phyloP scores from a whole-genome alignment of 495 filamentous ascomycete genomes.

The Jackrogersella multiformis region DNA sequence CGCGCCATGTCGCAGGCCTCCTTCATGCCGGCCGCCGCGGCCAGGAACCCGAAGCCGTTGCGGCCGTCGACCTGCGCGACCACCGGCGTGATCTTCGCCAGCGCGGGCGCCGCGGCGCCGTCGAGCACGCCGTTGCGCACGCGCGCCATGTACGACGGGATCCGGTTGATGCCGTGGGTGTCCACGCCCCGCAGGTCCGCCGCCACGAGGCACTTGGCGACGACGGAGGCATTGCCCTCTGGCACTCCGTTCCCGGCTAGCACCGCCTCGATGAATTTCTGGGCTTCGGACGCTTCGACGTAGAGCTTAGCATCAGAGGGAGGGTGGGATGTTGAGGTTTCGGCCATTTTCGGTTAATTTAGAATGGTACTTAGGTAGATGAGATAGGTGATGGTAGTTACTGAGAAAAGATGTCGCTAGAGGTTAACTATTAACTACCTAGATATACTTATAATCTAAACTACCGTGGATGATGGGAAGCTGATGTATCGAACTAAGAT shows the following conservation, averaged over 20 bases:
- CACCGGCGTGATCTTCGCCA: constrained; percentile 69
- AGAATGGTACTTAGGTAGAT: neutral
- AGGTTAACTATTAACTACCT: too few relatives aligned
- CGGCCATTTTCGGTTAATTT: constrained; percentile 30
- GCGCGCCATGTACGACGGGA: constrained; percentile 78
- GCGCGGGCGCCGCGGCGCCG: constrained; percentile 62
- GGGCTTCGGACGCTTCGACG: constrained; percentile 30
- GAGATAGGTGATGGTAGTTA: neutral
- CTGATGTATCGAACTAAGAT: neutral
- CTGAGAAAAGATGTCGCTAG: too few relatives aligned
- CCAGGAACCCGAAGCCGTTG: constrained; percentile 80
- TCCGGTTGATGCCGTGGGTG: constrained; percentile 78
- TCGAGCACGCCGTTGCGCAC: constrained; percentile 72
- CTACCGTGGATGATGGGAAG: neutral
- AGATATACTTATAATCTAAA: too few relatives aligned
- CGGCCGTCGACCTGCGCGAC: constrained; percentile 72
- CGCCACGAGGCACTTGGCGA: constrained; percentile 70
- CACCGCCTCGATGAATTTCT: constrained; percentile 33
- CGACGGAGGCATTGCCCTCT: constrained; percentile 61
- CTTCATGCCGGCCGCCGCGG: constrained; percentile 69
- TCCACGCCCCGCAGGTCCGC: constrained; percentile 83
- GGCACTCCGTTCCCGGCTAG: constrained; percentile 63
- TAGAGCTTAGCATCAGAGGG: constrained; percentile 23
- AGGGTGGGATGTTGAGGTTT: constrained; percentile 19
- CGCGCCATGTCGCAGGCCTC: constrained; percentile 70